These are phyloP conservation scores for Capsicum rhomboideum DNA, from an alignment of 257 asterid genomes.

Conservation along the genomic window DNA sequence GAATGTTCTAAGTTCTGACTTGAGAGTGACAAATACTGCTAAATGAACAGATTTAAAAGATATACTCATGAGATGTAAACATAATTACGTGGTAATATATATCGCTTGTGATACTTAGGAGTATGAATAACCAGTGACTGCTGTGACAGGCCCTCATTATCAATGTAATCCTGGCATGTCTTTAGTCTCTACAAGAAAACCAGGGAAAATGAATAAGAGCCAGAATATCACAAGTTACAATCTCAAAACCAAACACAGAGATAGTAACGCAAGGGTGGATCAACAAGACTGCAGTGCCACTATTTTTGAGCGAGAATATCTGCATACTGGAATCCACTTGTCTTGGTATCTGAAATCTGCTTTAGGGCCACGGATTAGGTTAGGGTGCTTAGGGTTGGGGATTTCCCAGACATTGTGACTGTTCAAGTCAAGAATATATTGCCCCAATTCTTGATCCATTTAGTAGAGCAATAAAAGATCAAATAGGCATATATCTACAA, in stretches of 20 bases:
- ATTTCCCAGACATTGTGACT: not conserved
- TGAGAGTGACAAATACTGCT: not conserved
- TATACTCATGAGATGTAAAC: not conserved
- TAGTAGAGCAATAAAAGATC: not conserved
- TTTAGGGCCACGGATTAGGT: not conserved
- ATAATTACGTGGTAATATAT: constrained; percentile 71
- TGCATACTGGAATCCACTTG: not conserved
- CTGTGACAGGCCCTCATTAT: constrained; percentile 82
- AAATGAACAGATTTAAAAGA: not conserved
- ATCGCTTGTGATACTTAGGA: constrained; percentile 49
- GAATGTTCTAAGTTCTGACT: not conserved
- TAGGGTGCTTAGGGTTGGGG: not conserved
- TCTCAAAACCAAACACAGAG: not conserved
- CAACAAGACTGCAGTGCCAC: not conserved
- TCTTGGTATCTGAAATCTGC: not conserved
- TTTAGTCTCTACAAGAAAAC: constrained; percentile 55
- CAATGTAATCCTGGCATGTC: constrained; percentile 78
- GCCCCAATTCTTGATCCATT: not conserved
- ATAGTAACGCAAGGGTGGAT: not conserved
- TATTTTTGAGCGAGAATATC: not conserved
- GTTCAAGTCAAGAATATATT: not conserved
- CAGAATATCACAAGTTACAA: not conserved
- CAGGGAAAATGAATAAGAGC: not conserved
- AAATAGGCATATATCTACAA: not conserved
- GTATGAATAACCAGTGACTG: constrained; percentile 80